Conservation (phyloP, 2,329 filamentous ascomycete species). For the Mycosphaerelloides madeirae region DNA sequence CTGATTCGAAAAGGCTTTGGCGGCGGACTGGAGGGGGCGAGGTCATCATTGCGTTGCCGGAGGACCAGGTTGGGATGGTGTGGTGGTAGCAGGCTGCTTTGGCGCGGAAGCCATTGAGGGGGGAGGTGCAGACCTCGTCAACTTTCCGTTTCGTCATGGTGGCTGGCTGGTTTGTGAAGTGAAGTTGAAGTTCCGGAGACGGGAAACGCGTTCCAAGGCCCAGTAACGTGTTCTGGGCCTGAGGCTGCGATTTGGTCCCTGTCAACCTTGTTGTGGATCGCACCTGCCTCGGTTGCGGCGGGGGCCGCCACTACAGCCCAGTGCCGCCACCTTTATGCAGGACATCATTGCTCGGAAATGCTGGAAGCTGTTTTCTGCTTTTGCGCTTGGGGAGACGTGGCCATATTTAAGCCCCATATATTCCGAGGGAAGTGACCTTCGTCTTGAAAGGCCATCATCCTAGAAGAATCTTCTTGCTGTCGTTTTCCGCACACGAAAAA, state of each 20-base stretch:
- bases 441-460: background rate
- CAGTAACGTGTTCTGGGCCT: background rate
- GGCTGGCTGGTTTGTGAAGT: background rate
- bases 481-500: background rate
- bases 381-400: no score
- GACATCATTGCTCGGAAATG: no score
- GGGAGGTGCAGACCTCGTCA: background rate
- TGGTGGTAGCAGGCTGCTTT: background rate
- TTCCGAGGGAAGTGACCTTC: background rate
- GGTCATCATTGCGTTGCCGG: background rate
- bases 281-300: background rate
- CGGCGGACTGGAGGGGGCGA: background rate
- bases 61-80: no score
- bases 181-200: background rate
- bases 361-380: no score
- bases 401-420: background rate
- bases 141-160: conserved; percentile 1
- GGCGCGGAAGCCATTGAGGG: background rate
- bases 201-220: background rate
- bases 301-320: background rate
- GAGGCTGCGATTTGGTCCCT: background rate
- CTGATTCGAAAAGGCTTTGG: background rate
- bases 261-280: background rate
- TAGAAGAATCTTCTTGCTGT: no score
- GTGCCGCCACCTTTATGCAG: background rate